phyloP scores from a whole-genome alignment of 2,329 filamentous ascomycete genomes.

The Tolypocladium amazonense region DNA sequence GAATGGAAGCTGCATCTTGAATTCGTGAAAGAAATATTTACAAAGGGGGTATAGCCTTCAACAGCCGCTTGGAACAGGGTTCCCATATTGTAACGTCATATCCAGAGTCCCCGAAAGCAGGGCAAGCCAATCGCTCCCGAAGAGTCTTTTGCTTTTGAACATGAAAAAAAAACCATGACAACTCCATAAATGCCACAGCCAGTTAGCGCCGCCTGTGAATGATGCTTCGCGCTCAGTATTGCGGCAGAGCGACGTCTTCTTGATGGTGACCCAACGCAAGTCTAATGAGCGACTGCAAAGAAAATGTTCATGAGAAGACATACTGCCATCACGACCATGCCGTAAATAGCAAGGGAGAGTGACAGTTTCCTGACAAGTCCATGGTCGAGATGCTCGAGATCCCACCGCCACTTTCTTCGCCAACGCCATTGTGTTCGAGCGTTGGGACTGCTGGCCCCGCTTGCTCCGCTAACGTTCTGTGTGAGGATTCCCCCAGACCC shows the following conservation, averaged over 20 bases:
- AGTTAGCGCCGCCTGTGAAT: neutral
- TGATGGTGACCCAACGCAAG: constrained; percentile 2
- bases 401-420: constrained; percentile 48
- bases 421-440: constrained; percentile 32
- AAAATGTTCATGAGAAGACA: constrained; percentile 81
- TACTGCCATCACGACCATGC: constrained; percentile 76
- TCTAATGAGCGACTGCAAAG: constrained; percentile 55
- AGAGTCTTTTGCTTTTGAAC: neutral
- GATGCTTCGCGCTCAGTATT: neutral
- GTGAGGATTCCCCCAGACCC: constrained; percentile 28
- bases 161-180: neutral
- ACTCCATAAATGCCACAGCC: neutral
- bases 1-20: neutral
- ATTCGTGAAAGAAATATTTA: neutral
- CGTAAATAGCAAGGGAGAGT: constrained; percentile 71
- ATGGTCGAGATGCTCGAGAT: constrained; percentile 53
- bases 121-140: neutral
- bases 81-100: neutral
- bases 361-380: constrained; percentile 59
- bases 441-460: constrained; percentile 22
- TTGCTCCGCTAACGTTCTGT: constrained; percentile 35
- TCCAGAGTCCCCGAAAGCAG: neutral
- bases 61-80: neutral
- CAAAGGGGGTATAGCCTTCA: neutral
- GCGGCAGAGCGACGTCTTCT: constrained; percentile 1